Conservation (phyloP, 768 basidiomycete genomes). For the Hericium rajendrae region DNA sequence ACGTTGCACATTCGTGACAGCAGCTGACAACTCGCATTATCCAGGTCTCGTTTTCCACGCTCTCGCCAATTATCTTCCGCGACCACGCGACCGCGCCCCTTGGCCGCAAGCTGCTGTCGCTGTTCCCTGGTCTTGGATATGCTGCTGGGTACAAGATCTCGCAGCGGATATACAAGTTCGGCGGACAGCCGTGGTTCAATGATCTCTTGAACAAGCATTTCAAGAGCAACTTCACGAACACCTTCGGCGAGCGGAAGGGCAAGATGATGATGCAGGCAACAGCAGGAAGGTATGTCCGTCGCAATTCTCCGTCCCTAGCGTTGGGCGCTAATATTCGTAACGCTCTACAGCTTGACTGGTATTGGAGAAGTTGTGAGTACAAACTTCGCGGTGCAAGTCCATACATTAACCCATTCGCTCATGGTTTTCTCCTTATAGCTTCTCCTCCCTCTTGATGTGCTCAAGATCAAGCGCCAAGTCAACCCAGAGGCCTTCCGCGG, state of each 20-base stretch:
- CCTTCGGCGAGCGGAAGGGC: conserved; percentile 90
- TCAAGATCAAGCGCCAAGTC: conserved; percentile 98
- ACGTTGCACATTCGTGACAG: background rate
- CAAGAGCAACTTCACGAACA: conserved; percentile 69
- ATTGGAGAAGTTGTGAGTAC: conserved; percentile 88
- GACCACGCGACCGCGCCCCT: conserved; percentile 66
- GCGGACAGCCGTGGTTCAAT: conserved; percentile 96
- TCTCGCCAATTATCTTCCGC: conserved; percentile 81
- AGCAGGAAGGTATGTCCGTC: conserved; percentile 68
- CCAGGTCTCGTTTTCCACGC: conserved; percentile 52
- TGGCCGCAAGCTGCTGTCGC: conserved; percentile 63
- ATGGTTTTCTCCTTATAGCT: conserved; percentile 37
- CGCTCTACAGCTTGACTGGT: conserved; percentile 38
- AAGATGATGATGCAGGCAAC: conserved; percentile 94
- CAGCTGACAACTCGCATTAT: background rate
- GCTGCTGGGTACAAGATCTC: conserved; percentile 96
- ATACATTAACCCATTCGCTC: background rate
- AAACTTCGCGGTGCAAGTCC: background rate
- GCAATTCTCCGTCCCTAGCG: background rate
- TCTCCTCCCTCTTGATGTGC: conserved; percentile 89
- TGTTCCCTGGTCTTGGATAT: conserved; percentile 98
- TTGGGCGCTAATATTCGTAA: background rate
- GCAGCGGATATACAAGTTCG: conserved; percentile 95
- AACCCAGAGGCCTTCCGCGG: conserved; percentile 98
- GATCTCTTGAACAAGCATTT: conserved; percentile 81